These are phyloP conservation scores for Colletotrichum eremochloae DNA, from an alignment of 2,329 filamentous ascomycete species.

Conservation along the genomic window DNA sequence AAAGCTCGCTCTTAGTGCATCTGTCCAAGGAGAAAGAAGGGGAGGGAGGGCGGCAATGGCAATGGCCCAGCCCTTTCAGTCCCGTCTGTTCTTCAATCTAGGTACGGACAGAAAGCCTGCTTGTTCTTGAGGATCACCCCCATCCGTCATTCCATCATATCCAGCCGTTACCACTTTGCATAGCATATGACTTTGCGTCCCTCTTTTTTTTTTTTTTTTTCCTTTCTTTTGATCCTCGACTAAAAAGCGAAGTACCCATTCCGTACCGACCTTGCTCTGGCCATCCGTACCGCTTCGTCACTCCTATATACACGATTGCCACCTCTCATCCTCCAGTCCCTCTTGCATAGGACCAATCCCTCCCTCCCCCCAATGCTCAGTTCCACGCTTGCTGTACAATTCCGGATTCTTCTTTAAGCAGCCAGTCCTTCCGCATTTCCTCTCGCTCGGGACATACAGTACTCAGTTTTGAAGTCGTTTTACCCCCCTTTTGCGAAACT, in stretches of 20 bases:
- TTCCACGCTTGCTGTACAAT: conserved; percentile 38
- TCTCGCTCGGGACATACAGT: conserved; percentile 15
- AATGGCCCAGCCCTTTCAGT: neutral
- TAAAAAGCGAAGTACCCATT: neutral
- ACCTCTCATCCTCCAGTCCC: conserved; percentile 23
- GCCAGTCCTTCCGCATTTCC: conserved; percentile 31
- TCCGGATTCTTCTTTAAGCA: conserved; percentile 38
- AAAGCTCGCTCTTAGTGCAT: conserved; percentile 22
- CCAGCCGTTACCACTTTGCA: conserved; percentile 36
- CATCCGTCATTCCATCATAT: conserved; percentile 32
- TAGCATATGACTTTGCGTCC: conserved; percentile 35
- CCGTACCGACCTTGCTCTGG: conserved; percentile 17
- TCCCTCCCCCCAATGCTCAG: conserved; percentile 12
- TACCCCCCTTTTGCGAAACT: conserved; percentile 25
- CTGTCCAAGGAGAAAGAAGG: neutral
- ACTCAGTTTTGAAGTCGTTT: conserved; percentile 20
- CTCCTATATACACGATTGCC: conserved; percentile 2
- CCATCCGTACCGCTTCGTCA: conserved; percentile 14
- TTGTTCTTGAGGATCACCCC: conserved; percentile 6
- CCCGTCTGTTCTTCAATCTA: neutral
- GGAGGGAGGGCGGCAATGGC: neutral
- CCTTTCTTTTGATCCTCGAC: conserved; percentile 15
- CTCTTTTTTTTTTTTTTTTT: neutral
- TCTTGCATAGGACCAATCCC: conserved; percentile 21
- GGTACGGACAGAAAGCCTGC: conserved; percentile 20